A percentile compares a stretch with the other conserved stretches of the same genome.
phyloP scores from a whole-genome alignment of 768 basidiomycete species.

The Paxillus rubicundulus region DNA sequence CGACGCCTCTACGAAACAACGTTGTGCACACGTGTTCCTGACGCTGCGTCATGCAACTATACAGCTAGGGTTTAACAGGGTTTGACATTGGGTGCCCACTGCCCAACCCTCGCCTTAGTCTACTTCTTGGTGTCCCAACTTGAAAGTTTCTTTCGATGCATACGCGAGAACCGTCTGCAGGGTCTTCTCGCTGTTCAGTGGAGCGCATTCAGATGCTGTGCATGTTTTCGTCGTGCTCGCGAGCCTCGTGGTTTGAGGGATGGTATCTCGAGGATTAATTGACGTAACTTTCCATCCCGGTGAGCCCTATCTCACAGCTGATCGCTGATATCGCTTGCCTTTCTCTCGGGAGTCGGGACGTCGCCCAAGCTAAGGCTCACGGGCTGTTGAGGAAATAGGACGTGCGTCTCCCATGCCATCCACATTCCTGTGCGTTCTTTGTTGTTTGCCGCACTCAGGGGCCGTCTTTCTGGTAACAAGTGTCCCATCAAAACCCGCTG shows the following conservation, averaged over 20 bases:
- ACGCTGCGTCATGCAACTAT: background rate
- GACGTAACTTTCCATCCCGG: background rate
- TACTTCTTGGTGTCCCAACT: background rate
- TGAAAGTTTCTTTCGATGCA: background rate
- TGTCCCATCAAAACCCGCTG: background rate
- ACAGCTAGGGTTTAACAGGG: no score
- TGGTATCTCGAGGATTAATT: background rate
- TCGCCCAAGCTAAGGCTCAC: background rate
- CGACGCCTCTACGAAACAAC: background rate
- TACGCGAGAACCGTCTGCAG: background rate
- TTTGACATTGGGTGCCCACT: no score
- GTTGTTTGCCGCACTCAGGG: background rate
- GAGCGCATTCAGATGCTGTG: background rate
- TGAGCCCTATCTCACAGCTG: background rate
- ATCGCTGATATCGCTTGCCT: constrained; percentile 8
- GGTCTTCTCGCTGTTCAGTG: background rate
- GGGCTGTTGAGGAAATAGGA: background rate
- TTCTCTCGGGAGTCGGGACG: no score
- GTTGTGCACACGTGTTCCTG: constrained; percentile 12
- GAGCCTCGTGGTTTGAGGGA: constrained; percentile 1
- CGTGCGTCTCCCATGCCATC: background rate
- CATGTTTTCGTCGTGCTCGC: background rate
- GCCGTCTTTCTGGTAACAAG: background rate
- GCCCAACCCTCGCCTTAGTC: background rate
- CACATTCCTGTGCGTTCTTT: background rate